These are phyloP conservation scores for Leccinum disarticulatum DNA, from an alignment of 768 basidiomycete species.

Conservation along the genomic window DNA sequence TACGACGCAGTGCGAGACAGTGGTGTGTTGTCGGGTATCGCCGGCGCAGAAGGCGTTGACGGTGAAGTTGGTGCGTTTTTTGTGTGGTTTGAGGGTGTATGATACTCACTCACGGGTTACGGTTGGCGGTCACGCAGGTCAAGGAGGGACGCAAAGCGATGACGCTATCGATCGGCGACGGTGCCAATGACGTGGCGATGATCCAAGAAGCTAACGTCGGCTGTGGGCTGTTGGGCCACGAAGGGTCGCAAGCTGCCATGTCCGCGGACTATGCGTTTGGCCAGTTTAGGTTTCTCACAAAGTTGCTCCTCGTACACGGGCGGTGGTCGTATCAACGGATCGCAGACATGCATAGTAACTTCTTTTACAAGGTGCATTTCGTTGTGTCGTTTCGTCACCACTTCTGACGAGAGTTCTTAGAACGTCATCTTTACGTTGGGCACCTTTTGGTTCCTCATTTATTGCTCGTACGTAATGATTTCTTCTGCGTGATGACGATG, in stretches of 20 bases:
- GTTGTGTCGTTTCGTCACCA: not conserved
- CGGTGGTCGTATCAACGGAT: constrained; percentile 96
- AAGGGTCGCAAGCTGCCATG: constrained; percentile 98
- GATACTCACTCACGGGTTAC: not conserved
- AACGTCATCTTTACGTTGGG: constrained; percentile 93
- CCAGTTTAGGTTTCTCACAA: constrained; percentile 92
- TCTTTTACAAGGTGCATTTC: constrained; percentile 89
- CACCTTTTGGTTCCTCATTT: constrained; percentile 93
- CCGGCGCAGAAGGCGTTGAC: constrained; percentile 98
- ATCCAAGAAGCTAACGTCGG: constrained; percentile 99
- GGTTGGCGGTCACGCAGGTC: constrained; percentile 48
- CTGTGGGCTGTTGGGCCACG: constrained; percentile 88
- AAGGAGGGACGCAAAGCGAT: constrained; percentile 95
- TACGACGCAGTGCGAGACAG: constrained; percentile 95
- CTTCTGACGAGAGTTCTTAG: constrained; percentile 34
- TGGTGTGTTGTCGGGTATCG: constrained; percentile 97
- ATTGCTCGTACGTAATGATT: constrained; percentile 61
- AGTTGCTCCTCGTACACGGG: constrained; percentile 89
- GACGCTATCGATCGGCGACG: constrained; percentile 96
- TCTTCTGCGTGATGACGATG: too few species aligned
- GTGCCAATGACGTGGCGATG: constrained; percentile 99
- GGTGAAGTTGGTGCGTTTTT: constrained; percentile 73
- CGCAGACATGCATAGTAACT: constrained; percentile 96
- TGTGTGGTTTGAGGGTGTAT: not conserved
- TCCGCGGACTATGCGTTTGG: constrained; percentile 98